Percentiles rank a stretch among this genome's conserved stretches.
These are phyloP conservation scores for Candida caryicola DNA, from an alignment of 805 yeast species.

Conservation along the genomic window DNA sequence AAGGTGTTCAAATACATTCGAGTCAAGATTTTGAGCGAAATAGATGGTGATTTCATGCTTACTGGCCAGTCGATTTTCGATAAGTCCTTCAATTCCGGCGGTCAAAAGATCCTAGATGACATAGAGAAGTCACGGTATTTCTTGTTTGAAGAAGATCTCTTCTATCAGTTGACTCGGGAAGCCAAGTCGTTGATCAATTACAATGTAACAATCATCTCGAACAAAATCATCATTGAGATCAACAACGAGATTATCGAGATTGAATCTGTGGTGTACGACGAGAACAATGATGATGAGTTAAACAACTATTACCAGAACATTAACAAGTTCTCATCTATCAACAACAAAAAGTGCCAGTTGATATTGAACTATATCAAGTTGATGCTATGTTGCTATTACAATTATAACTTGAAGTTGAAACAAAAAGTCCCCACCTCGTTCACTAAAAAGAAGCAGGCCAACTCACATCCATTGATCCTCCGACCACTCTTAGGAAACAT, in stretches of 20 bases:
- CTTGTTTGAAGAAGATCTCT: constrained; percentile 86
- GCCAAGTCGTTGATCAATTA: constrained; percentile 66
- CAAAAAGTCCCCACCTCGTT: constrained; percentile 47
- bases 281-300: constrained; percentile 38
- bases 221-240: constrained; percentile 63
- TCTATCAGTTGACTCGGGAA: constrained; percentile 73
- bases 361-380: constrained; percentile 53
- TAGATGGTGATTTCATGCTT: constrained; percentile 51
- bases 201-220: constrained; percentile 62
- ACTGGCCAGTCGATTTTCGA: constrained; percentile 54
- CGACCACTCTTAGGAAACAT: constrained; percentile 59
- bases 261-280: constrained; percentile 52
- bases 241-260: constrained; percentile 68
- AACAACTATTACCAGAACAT: constrained; percentile 29
- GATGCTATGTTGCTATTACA: constrained; percentile 60
- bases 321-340: constrained; percentile 26
- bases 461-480: constrained; percentile 46
- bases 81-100: constrained; percentile 21
- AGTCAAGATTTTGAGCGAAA: constrained; percentile 56
- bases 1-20: constrained; percentile 49
- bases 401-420: constrained; percentile 41
- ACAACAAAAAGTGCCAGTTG: constrained; percentile 49
- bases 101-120: constrained; percentile 36
- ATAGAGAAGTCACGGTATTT: constrained; percentile 68
- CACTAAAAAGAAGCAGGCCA: constrained; percentile 43